Conservation (phyloP, 2,329 filamentous ascomycete genomes). For the Pseudogymnoascus sp. region DNA sequence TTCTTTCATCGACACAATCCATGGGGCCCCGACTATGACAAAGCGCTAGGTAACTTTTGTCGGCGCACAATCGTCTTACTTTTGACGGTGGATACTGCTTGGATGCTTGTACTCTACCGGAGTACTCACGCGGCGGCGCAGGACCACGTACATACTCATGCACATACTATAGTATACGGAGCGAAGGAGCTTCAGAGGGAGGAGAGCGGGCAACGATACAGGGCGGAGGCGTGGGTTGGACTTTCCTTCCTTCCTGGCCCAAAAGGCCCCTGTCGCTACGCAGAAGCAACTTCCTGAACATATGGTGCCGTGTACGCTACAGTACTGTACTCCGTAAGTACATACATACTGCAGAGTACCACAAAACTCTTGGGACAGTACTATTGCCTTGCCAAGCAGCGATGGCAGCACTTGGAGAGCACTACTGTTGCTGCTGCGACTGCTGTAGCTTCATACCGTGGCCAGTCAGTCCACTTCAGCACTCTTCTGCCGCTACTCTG, state of each 20-base stretch:
- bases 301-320: background rate
- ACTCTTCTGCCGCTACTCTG: background rate
- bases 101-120: background rate
- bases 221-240: background rate
- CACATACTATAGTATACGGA: background rate
- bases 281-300: background rate
- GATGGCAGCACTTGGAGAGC: background rate
- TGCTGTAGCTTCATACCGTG: background rate
- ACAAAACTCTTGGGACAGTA: background rate
- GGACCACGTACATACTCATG: background rate
- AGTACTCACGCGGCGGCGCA: background rate
- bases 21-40: background rate
- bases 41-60: background rate
- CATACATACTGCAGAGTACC: background rate
- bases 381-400: background rate
- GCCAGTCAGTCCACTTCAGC: background rate
- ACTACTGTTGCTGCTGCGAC: background rate
- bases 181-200: background rate
- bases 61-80: slow-evolving; percentile 1
- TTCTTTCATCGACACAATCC: background rate
- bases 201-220: background rate
- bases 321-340: background rate
- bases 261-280: background rate
- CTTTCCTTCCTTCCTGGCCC: background rate
- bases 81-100: background rate